phyloP scores from a whole-genome alignment of 2,329 filamentous ascomycete genomes.

The Ophiocordyceps camponoti-rufipedis region DNA sequence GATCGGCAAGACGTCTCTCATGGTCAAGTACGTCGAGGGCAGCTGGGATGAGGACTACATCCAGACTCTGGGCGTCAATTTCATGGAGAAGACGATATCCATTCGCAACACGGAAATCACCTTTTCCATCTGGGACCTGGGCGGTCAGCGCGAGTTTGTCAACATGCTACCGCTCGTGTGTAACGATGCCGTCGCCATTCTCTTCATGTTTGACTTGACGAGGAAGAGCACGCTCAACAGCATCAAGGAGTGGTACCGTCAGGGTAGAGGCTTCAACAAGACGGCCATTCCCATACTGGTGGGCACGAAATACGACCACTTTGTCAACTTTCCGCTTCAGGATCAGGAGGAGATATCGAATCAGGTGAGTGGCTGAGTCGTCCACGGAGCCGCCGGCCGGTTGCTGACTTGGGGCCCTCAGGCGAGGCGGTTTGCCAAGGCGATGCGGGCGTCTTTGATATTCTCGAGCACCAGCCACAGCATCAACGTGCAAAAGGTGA shows the following conservation, averaged over 20 bases:
- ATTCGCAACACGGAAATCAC: constrained; percentile 99
- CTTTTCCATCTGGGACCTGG: constrained; percentile 97
- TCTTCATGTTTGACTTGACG: constrained; percentile 99
- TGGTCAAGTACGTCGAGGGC: constrained; percentile 99
- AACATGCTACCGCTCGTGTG: constrained; percentile 99
- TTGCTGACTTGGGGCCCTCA: constrained; percentile 15
- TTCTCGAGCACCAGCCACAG: constrained; percentile 98
- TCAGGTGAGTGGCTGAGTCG: constrained; percentile 41
- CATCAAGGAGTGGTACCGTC: constrained; percentile 99
- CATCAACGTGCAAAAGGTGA: constrained; percentile 95
- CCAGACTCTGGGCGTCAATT: constrained; percentile 95
- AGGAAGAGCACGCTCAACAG: constrained; percentile 96
- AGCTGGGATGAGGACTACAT: constrained; percentile 99
- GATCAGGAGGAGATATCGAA: constrained; percentile 98
- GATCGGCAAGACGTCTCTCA: constrained; percentile 96
- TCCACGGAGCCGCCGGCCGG: neutral
- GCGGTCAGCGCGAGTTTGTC: constrained; percentile 95
- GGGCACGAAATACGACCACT: constrained; percentile 97
- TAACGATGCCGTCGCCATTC: constrained; percentile 93
- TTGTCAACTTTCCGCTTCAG: constrained; percentile 93
- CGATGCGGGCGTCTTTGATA: constrained; percentile 93
- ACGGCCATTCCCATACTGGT: constrained; percentile 97
- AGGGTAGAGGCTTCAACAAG: constrained; percentile 97
- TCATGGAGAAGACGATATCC: constrained; percentile 99
- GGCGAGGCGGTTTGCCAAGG: constrained; percentile 91